Evolutionary conservation across 2,329 filamentous ascomycete species (phyloP), one percentile per base, ranked within the genome.

Genomic region (Periglandula ipomoeae): DNA sequence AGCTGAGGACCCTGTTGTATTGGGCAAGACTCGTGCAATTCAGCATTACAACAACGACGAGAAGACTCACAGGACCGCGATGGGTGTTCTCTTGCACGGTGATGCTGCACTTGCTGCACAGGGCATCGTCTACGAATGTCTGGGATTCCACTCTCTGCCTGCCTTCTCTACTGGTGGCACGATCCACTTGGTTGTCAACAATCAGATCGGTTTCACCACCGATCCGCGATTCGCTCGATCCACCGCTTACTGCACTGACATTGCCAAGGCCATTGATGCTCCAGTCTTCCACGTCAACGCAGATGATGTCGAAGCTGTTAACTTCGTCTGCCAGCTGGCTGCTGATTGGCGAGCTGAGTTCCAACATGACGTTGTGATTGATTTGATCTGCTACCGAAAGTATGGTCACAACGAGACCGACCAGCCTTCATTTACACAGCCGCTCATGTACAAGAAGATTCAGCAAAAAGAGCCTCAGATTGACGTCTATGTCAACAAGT

Each of bases 11-110:
- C 93, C 93, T 8, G 93, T 98, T 53, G 93, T 98, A 44, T 80
- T 98, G 42, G 93, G 93, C 60, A 97, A 98, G 80, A 93, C 94
- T 51, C 85, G 93, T 59, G 91, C 93, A 52, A 97, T 98, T 62
- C 88, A 97, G 70, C 93, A 97, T 75, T 97, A 95, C 78, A 98
- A 98, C 76, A 87, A 93, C 56, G 93, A 98, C 58, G 93, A 98
- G 74, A 84, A 82, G 70, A 79, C 87, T 5, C 91, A 91, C 68
- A 81, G 81, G 56, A 89, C 85, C 52, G 93, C 93, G 56, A 97
- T 98, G 93, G 84, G 89, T 59, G 89, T 98, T 50, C 74, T 98
- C 57, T 82, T 98, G 46, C 93, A 98, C 73, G 93, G 93, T 74
- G 93, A 98, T 68, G 93, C 93, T 56, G 93, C 93, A 54, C 94